Evolutionary conservation across 2,329 filamentous ascomycete species (phyloP).

Genomic region (Aspergillus niger): DNA sequence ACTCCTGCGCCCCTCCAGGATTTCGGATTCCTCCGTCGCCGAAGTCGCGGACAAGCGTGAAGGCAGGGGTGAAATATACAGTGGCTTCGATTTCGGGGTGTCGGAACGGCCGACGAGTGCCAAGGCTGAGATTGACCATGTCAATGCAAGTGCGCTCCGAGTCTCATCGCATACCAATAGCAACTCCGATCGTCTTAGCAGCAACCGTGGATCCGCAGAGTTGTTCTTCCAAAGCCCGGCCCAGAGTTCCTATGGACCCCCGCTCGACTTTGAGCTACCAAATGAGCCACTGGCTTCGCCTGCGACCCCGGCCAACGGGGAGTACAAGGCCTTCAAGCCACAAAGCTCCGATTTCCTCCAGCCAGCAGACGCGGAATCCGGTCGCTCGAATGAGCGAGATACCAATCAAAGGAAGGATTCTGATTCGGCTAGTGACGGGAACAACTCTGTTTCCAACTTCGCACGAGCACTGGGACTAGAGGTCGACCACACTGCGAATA

Average conservation of each 20-base stretch:
- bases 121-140: slow-evolving; percentile 13
- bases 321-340: slow-evolving; percentile 26
- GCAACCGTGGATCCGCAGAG: slow-evolving; percentile 24
- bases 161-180: slow-evolving; percentile 21
- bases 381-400: slow-evolving; percentile 2
- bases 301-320: slow-evolving; percentile 10
- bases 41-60: slow-evolving; percentile 25
- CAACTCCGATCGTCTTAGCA: slow-evolving; percentile 22
- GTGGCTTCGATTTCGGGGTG: slow-evolving; percentile 36
- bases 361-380: slow-evolving; percentile 21
- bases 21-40: slow-evolving; percentile 29
- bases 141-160: slow-evolving; percentile 15
- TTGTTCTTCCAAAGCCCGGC: slow-evolving; percentile 25
- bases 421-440: slow-evolving; percentile 34
- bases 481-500: slow-evolving; percentile 66
- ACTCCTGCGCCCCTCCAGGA: slow-evolving; percentile 21
- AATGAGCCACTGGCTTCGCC: slow-evolving; percentile 22
- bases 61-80: slow-evolving; percentile 27
- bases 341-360: slow-evolving; percentile 23
- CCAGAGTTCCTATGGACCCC: slow-evolving; percentile 17
- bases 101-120: slow-evolving; percentile 8
- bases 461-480: slow-evolving; percentile 46
- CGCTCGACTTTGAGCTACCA: slow-evolving; percentile 25
- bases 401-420: slow-evolving; percentile 27
- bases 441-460: slow-evolving; percentile 42